Evolutionary conservation across 768 basidiomycete genomes (phyloP), one percentile per base, ranked within the genome.

Genomic region (Lanmaoa rubissima): DNA sequence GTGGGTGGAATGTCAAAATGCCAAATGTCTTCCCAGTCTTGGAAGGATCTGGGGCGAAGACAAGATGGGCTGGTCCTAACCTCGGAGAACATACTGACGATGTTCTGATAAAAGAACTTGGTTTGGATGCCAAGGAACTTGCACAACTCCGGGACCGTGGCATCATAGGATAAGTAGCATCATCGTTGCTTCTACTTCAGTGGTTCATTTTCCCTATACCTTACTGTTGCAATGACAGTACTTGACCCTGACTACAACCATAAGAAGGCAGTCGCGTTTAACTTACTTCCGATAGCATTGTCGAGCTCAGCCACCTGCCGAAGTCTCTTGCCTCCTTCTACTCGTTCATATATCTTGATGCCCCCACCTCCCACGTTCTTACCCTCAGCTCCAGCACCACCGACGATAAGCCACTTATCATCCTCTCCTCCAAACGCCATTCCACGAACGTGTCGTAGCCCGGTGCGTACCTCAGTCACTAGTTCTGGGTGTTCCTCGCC

Each of bases 31-130:
- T 84, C 58, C 87, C 87, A 8, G 68, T 83, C 50, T 67, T 89
- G 51, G 80, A 86, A 55, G 85, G 83, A 14, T 80, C 80, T 28
- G 77, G 84, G 42, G 71, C 80, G 5, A 75, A 75, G 61, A 85
- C 86, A 2, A 78, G 75, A 58, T 88, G 86, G 86, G 86, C 85
- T 28, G 87, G 86, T 0, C 87, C 86, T 2, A 76, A 86, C 57
- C 72, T 88, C n/a, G 87, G 87, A 4, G 68, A 73, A 51, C 83
- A 84, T 65, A 85, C 83, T 0, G 75, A 80, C 17, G 75, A 79
- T 42, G 76, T 84, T 19, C 62, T 85, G 55, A 74, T 46, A 55
- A 61, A 68, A 1, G 77, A 82, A 32, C 64, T 84, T 48, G 78
- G 77, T 5, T 55, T 83, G 53, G 67, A 65, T 16, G 51, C 58